Evolutionary conservation across 2,329 filamentous ascomycete genomes (phyloP).

Genomic region (Pseudogymnoascus pannorum): DNA sequence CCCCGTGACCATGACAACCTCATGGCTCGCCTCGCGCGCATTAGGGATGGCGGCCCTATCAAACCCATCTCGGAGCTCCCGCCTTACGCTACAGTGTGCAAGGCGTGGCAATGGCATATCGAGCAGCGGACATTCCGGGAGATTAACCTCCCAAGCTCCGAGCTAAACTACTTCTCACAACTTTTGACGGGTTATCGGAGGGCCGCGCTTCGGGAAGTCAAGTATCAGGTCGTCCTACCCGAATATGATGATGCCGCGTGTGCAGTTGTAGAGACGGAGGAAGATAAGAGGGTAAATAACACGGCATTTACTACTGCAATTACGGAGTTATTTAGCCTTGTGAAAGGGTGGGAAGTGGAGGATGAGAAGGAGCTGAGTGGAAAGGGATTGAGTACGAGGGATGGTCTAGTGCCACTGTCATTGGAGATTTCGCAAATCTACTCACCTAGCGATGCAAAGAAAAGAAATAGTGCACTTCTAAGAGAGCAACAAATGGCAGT

Average conservation of each 20-base stretch:
- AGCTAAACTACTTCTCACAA: constrained; percentile 9
- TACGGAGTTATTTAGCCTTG: constrained; percentile 6
- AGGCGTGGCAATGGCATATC: constrained; percentile 14
- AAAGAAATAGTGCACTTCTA: not conserved
- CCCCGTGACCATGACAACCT: constrained; percentile 4
- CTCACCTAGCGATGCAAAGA: constrained; percentile 13
- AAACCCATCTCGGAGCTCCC: constrained; percentile 4
- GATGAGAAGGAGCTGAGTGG: not conserved
- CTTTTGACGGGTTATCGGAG: constrained; percentile 11
- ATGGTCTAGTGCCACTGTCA: not conserved
- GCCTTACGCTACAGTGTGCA: constrained; percentile 16
- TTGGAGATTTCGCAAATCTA: constrained; percentile 9
- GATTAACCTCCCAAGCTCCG: constrained; percentile 13
- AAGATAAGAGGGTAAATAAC: constrained; percentile 13
- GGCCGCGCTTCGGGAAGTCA: constrained; percentile 4
- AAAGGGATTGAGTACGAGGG: not conserved
- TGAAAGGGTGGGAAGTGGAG: constrained; percentile 12
- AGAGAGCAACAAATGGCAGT: not conserved
- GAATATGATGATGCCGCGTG: constrained; percentile 14
- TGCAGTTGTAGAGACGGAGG: constrained; percentile 14
- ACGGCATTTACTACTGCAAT: constrained; percentile 14
- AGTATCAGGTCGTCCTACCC: constrained; percentile 14
- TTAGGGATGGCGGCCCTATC: constrained; percentile 1
- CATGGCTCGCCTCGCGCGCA: not conserved
- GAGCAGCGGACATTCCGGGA: constrained; percentile 12